phyloP scores from a whole-genome alignment of 2,329 filamentous ascomycete genomes.

The Sphaerulina vaccinii region DNA sequence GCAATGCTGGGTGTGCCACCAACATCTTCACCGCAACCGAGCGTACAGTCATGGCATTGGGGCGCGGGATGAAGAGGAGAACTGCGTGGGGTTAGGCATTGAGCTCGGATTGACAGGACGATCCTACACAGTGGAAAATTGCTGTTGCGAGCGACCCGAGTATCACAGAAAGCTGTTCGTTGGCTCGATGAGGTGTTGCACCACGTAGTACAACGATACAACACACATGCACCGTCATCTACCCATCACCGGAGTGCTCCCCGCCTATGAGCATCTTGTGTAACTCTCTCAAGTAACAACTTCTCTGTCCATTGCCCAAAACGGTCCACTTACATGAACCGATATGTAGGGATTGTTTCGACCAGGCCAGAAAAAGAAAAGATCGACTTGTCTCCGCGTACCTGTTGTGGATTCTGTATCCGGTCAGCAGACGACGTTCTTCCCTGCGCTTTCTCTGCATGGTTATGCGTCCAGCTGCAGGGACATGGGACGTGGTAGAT shows the following conservation, averaged over 20 bases:
- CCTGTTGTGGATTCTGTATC: not conserved
- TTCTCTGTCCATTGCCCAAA: not conserved
- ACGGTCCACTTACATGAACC: not conserved
- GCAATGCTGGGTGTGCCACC: too few relatives aligned
- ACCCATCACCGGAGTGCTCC: not conserved
- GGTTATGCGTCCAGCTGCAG: not conserved
- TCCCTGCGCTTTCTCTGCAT: constrained; percentile 4
- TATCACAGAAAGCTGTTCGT: too few relatives aligned
- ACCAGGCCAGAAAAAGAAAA: not conserved
- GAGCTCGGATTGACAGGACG: too few relatives aligned
- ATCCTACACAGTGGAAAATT: too few relatives aligned
- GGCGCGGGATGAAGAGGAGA: too few relatives aligned
- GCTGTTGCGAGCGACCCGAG: too few relatives aligned
- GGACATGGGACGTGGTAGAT: constrained; percentile 4
- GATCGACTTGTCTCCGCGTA: not conserved
- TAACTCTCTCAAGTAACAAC: not conserved
- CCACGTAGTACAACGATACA: too few relatives aligned
- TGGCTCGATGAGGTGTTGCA: too few relatives aligned
- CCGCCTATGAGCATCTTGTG: not conserved
- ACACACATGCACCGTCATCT: too few relatives aligned
- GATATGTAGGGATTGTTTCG: not conserved
- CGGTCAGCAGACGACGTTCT: not conserved
- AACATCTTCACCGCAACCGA: too few relatives aligned
- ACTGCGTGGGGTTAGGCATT: too few relatives aligned
- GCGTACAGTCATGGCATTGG: too few relatives aligned